Conservation (phyloP, 1,284 basidiomycete genomes). For the Microbotryum lychnidis-dioicae region DNA sequence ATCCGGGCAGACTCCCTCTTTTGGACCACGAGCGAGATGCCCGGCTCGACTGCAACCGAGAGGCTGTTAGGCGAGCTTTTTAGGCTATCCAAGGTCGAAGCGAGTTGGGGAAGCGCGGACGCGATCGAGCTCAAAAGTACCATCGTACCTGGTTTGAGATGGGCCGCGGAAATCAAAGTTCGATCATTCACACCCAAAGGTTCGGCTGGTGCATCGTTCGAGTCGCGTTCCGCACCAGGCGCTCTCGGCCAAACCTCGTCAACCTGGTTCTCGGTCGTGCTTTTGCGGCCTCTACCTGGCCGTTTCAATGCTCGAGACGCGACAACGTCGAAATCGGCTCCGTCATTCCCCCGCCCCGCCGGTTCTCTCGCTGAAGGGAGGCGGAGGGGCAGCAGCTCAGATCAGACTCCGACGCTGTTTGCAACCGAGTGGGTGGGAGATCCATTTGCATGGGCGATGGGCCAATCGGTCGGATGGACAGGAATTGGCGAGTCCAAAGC, state of each 20-base stretch:
- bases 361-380: neutral
- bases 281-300: constrained; percentile 4
- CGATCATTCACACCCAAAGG: neutral
- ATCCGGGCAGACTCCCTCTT: neutral
- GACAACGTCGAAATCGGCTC: neutral
- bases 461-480: too few relatives aligned
- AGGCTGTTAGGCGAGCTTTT: neutral
- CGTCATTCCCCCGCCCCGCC: neutral
- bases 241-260: neutral
- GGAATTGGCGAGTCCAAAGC: neutral
- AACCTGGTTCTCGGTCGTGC: constrained; percentile 4
- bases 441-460: neutral
- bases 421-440: neutral
- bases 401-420: constrained; percentile 12
- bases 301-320: neutral
- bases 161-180: constrained; percentile 11
- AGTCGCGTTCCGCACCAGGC: neutral
- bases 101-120: constrained; percentile 4
- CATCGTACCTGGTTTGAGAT: neutral
- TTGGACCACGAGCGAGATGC: neutral
- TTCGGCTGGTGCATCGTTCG: neutral
- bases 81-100: neutral
- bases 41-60: neutral
- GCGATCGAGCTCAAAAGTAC: constrained; percentile 9
- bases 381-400: constrained; percentile 1